Base-by-base conservation (phyloP, 2,329 filamentous ascomycete species). In the Fusarium brachygibbosum region DNA sequence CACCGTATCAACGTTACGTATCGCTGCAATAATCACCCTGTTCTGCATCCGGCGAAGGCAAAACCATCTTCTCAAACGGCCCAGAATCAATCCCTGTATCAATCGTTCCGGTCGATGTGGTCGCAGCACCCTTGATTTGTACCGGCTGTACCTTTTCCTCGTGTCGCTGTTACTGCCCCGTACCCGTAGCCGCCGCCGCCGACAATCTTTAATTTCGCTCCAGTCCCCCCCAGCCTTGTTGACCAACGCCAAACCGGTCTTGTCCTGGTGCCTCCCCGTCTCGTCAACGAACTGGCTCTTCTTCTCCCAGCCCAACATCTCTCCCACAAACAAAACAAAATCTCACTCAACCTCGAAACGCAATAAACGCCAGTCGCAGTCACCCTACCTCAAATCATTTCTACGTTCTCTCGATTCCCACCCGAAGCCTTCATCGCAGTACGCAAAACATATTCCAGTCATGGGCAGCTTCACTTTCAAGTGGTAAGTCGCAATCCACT, bases 401-500 rank as follows among this genome's bases (percentile, higher is more conserved):
- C 40, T 57, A 50, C 58, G 57, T 46, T 52, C 62, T 56, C 53
- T 56, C 42, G 42, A 59, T 51, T 60, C 55, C 38, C 52, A 60
- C 35, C 48, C 56, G 58, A 70, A 64, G 31, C 56, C 58, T 57
- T 53, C 51, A 37, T 53, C 63, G 56, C 49, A 66, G 52, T 61
- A 58, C 58, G 56, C 63, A 60, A 66, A 54, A 61, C 51, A 54
- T 54, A 71, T 72, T 72, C 62, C 70, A 75, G 82, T 76, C 71
- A 90, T 91, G 88, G 89, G 87, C 75, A 90, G 83, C 82, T 91
- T 88, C 77, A 88, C 88, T 51, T 92, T 92, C 83, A 89, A 86
- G 79, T 92, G 90, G 90, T 92, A 81, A 81, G 88, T 79, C 40
- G 37, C 58, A 66, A 57, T 64, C 56, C 40, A 28, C 23, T 23